A percentile compares a stretch with the other conserved stretches of the same genome.
These are phyloP conservation scores for Emmonsiellopsis sp. DNA, from an alignment of 2,329 filamentous ascomycete species.

Conservation along the genomic window DNA sequence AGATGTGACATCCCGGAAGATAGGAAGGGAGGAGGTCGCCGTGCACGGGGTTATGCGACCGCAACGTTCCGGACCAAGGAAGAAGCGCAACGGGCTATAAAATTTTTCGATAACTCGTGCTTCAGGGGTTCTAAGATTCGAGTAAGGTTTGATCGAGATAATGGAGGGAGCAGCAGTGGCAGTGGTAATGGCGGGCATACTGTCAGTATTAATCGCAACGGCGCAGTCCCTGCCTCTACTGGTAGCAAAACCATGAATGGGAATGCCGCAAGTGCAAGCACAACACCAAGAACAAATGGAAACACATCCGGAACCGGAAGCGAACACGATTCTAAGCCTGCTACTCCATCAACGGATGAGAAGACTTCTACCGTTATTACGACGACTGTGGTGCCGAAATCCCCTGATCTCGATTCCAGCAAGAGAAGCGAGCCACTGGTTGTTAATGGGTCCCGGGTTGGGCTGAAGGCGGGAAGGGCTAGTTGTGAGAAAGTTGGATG, in stretches of 20 bases:
- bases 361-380: constrained; percentile 6
- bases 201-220: neutral
- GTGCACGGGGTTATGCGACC: constrained; percentile 17
- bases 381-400: neutral
- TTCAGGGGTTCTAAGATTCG: constrained; percentile 27
- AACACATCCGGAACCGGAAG: neutral
- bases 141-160: constrained; percentile 23
- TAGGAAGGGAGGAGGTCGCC: constrained; percentile 13
- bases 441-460: constrained; percentile 24
- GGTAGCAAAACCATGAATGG: neutral
- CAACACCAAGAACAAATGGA: neutral
- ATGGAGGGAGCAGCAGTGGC: constrained; percentile 8
- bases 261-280: neutral
- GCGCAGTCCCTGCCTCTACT: neutral
- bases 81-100: constrained; percentile 27
- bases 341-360: constrained; percentile 10
- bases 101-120: constrained; percentile 23
- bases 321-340: constrained; percentile 5
- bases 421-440: constrained; percentile 23
- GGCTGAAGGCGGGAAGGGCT: constrained; percentile 10
- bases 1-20: constrained; percentile 24
- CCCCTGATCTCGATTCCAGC: constrained; percentile 10
- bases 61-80: constrained; percentile 25
- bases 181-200: neutral
- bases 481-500: constrained; percentile 3